phyloP scores from a whole-genome alignment of 176 grass and related monocot genomes.

The Zoysia japonica region DNA sequence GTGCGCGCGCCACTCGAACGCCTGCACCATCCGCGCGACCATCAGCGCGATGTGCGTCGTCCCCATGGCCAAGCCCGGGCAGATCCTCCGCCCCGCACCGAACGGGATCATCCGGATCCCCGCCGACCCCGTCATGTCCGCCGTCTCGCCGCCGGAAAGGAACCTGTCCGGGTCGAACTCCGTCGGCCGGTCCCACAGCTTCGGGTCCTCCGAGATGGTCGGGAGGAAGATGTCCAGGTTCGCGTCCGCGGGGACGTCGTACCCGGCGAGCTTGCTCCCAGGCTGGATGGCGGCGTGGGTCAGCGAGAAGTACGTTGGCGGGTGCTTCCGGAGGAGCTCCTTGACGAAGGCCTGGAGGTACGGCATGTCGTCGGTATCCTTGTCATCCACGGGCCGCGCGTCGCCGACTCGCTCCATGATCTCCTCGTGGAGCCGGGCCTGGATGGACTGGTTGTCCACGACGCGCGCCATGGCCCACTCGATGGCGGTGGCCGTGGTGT shows the following conservation, averaged over 20 bases:
- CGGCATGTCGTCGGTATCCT: constrained; percentile 72
- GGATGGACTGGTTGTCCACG: constrained; percentile 71
- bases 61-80: constrained; percentile 81
- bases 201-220: constrained; percentile 75
- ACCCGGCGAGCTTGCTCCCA: constrained; percentile 60
- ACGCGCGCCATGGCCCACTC: constrained; percentile 89
- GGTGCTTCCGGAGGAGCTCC: constrained; percentile 94
- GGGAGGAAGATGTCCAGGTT: constrained; percentile 88
- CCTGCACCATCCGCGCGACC: constrained; percentile 86
- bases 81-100: constrained; percentile 79
- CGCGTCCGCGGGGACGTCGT: constrained; percentile 76
- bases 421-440: constrained; percentile 63
- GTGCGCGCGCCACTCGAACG: constrained; percentile 81
- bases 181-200: constrained; percentile 61
- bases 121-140: constrained; percentile 84
- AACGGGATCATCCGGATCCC: constrained; percentile 96
- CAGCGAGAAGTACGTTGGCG: constrained; percentile 87
- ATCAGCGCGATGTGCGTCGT: constrained; percentile 85
- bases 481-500: constrained; percentile 87
- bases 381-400: constrained; percentile 63
- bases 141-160: constrained; percentile 68
- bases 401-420: constrained; percentile 54
- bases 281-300: constrained; percentile 68
- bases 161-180: constrained; percentile 91
- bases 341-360: constrained; percentile 95